These are phyloP conservation scores for Begonia loranthoides DNA, from an alignment of 306 rosid genomes.

Conservation along the genomic window DNA sequence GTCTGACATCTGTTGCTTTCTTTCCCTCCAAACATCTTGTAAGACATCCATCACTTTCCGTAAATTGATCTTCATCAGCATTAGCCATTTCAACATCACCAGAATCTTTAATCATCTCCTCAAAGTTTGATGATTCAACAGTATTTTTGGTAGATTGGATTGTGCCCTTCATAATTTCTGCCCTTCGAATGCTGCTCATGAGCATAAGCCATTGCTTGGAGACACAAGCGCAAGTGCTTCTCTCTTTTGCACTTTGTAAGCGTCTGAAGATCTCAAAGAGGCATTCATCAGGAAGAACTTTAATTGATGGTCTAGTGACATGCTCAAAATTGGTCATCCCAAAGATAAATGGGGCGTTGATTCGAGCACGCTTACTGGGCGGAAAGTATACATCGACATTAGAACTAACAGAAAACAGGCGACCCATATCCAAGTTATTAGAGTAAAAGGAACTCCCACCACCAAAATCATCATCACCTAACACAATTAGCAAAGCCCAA, in stretches of 20 bases:
- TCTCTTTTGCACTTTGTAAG: conserved; percentile 42
- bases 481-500: conserved; percentile 1
- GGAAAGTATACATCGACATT: conserved; percentile 43
- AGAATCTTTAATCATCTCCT: conserved; percentile 14
- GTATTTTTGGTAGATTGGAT: neutral
- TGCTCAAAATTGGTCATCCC: conserved; percentile 20
- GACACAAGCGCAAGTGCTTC: conserved; percentile 69
- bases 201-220: conserved; percentile 78
- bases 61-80: conserved; percentile 33
- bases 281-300: conserved; percentile 76
- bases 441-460: conserved; percentile 39
- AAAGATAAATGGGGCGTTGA: conserved; percentile 20
- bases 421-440: conserved; percentile 46
- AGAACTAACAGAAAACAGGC: conserved; percentile 40
- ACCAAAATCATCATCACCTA: conserved; percentile 68
- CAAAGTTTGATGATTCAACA: neutral
- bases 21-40: conserved; percentile 80
- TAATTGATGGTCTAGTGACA: conserved; percentile 35
- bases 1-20: conserved; percentile 78
- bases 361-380: conserved; percentile 56
- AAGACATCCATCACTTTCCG: conserved; percentile 56
- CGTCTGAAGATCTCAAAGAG: conserved; percentile 79
- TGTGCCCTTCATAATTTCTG: conserved; percentile 25
- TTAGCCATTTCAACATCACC: conserved; percentile 21
- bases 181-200: conserved; percentile 46